Evolutionary conservation across 257 asterid genomes (phyloP).

Genomic region (Vinca minor): DNA sequence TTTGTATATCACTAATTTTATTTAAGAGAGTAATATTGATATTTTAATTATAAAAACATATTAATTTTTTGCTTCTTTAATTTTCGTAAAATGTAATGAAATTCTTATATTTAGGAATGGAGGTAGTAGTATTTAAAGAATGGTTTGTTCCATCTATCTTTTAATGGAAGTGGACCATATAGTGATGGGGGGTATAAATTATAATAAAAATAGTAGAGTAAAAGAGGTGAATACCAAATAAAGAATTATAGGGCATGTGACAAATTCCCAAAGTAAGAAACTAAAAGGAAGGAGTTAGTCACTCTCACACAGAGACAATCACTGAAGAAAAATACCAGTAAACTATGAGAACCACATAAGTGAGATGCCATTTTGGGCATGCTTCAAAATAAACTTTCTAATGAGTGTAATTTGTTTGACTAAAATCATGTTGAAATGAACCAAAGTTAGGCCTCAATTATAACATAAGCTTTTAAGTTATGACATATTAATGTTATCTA

Average conservation of each 20-base stretch:
- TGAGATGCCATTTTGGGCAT: conserved; percentile 21
- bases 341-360: conserved; percentile 14
- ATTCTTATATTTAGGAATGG: too few relatives aligned
- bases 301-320: conserved; percentile 25
- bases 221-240: conserved; percentile 28
- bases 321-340: neutral
- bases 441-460: conserved; percentile 41
- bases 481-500: neutral
- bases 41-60: too few relatives aligned
- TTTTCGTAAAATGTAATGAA: too few relatives aligned
- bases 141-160: conserved; percentile 20
- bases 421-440: conserved; percentile 25
- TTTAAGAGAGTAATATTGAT: too few relatives aligned
- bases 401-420: conserved; percentile 32
- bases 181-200: conserved; percentile 12
- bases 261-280: conserved; percentile 26
- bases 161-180: conserved; percentile 21
- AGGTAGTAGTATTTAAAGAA: too few relatives aligned
- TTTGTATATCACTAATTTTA: too few relatives aligned
- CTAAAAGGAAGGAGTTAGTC: conserved; percentile 32
- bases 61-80: too few relatives aligned
- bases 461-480: conserved; percentile 9
- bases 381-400: conserved; percentile 30
- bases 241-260: conserved; percentile 34
- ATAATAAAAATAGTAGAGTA: conserved; percentile 15